phyloP scores from a whole-genome alignment of 345 rosid genomes.

The Nephelium lappaceum region DNA sequence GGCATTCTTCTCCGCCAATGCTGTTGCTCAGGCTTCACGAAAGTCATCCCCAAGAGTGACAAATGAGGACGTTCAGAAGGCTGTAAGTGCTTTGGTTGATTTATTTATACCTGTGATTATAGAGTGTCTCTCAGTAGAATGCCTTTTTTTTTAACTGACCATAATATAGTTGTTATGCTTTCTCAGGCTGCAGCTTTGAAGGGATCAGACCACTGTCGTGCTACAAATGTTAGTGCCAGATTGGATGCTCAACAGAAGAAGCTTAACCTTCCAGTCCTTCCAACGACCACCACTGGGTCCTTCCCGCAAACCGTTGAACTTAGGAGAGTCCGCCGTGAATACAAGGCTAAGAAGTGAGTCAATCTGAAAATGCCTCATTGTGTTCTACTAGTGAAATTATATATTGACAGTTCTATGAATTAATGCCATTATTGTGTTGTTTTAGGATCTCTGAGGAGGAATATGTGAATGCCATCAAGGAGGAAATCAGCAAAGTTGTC shows the following conservation, averaged over 20 bases:
- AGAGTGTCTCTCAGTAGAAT: neutral
- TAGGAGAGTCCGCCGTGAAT: slow-evolving; percentile 98
- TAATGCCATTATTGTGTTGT: neutral
- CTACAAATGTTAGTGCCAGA: slow-evolving; percentile 86
- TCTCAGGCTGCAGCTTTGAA: slow-evolving; percentile 93
- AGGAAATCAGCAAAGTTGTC: slow-evolving; percentile 88
- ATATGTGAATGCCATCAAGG: slow-evolving; percentile 86
- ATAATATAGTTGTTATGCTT: slow-evolving; percentile 21
- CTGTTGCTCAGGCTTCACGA: slow-evolving; percentile 84
- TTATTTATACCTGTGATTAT: slow-evolving; percentile 10
- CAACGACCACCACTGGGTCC: slow-evolving; percentile 96
- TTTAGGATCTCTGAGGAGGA: slow-evolving; percentile 91
- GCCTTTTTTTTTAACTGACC: slow-evolving; percentile 1
- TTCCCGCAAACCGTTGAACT: slow-evolving; percentile 94
- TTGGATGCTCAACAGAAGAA: slow-evolving; percentile 95
- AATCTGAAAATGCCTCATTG: neutral
- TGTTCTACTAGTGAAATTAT: slow-evolving; percentile 1
- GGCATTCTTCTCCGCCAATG: slow-evolving; percentile 82
- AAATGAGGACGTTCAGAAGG: slow-evolving; percentile 92
- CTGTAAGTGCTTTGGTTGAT: slow-evolving; percentile 54
- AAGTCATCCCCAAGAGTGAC: slow-evolving; percentile 89
- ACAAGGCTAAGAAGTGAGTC: slow-evolving; percentile 93
- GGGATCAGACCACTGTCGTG: slow-evolving; percentile 89
- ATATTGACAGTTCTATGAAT: slow-evolving; percentile 12
- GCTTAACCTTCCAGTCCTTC: slow-evolving; percentile 93